Conservation (phyloP, 768 basidiomycete genomes). For the Phlebiopsis flavidoalba region DNA sequence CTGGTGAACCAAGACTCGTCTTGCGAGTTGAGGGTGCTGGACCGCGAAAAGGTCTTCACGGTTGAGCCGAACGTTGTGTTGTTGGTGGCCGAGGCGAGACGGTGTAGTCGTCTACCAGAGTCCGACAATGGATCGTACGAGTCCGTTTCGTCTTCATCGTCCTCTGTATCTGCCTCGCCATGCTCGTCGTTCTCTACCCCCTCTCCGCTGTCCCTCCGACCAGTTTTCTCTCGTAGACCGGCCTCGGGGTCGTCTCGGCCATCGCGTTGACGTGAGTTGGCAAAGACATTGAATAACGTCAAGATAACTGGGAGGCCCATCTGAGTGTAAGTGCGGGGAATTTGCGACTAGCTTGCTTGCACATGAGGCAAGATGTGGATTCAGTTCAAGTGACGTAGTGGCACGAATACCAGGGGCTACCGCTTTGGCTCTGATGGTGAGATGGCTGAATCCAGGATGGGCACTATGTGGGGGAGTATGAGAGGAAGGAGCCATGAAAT, state of each 20-base stretch:
- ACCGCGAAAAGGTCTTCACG: background rate
- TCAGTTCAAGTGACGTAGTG: slow-evolving; percentile 1
- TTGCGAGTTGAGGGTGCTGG: background rate
- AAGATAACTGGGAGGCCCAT: slow-evolving; percentile 12
- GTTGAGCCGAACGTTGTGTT: slow-evolving; percentile 6
- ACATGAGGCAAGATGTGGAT: background rate
- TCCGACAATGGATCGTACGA: background rate
- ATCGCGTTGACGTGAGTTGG: background rate
- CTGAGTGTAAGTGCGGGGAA: background rate
- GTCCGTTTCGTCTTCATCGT: slow-evolving; percentile 7
- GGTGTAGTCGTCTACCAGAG: slow-evolving; percentile 3
- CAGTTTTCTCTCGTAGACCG: background rate
- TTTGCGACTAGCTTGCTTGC: background rate
- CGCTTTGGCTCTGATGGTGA: background rate
- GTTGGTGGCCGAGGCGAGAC: slow-evolving; percentile 7
- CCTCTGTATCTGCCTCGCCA: background rate
- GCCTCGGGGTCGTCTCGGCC: slow-evolving; percentile 7
- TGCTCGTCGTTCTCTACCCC: background rate
- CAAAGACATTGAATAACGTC: background rate
- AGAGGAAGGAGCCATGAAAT: background rate
- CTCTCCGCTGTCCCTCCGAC: background rate
- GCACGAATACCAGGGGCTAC: background rate
- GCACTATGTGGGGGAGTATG: background rate
- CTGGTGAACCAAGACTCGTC: slow-evolving; percentile 9
- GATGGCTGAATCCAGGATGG: background rate